A percentile compares a stretch with the other conserved stretches of the same genome.
phyloP scores from a whole-genome alignment of 164 flowering plant species.

The Paratinospora sagittata region DNA sequence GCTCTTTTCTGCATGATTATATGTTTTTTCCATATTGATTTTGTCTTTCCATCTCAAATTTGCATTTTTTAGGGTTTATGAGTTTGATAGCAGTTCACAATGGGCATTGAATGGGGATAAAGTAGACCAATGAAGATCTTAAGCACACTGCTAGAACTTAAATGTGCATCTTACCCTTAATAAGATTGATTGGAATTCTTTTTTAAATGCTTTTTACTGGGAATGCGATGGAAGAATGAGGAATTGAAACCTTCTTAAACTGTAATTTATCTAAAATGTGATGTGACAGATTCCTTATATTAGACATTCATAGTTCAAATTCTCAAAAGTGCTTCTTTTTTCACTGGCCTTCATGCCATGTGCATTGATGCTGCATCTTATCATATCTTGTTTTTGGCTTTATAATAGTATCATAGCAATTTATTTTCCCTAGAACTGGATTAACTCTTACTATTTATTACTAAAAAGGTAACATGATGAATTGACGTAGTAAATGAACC shows the following conservation, averaged over 20 bases:
- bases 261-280: constrained; percentile 1
- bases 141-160: no score
- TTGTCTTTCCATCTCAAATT: no score
- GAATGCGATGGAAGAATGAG: neutral
- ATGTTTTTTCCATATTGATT: no score
- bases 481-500: neutral
- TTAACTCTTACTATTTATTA: neutral
- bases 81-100: no score
- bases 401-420: neutral
- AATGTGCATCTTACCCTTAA: no score
- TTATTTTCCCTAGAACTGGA: neutral
- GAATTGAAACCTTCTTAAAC: neutral
- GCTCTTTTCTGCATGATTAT: no score
- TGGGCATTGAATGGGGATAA: no score
- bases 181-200: no score
- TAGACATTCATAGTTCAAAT: neutral
- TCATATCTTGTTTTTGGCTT: neutral
- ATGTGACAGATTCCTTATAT: neutral
- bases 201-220: neutral
- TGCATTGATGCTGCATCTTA: neutral
- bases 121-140: no score
- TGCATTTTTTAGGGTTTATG: no score
- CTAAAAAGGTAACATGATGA: no score
- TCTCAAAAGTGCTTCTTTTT: neutral
- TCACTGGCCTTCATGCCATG: neutral